These are phyloP conservation scores for Hypoxylon sp. DNA, from an alignment of 2,329 filamentous ascomycete genomes.

Conservation along the genomic window DNA sequence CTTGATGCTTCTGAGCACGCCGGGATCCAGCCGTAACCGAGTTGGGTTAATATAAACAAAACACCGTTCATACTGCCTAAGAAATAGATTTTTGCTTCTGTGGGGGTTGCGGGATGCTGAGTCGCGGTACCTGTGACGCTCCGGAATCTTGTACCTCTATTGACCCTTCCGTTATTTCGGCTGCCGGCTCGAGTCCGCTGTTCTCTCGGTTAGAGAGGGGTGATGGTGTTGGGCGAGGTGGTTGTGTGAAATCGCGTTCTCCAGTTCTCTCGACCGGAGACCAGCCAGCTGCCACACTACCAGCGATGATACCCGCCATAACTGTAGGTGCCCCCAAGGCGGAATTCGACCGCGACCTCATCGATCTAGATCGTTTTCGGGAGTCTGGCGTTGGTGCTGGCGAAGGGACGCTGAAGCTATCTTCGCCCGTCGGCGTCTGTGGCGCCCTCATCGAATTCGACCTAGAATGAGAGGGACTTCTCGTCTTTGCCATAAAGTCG, in stretches of 20 bases:
- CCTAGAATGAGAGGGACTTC: constrained; percentile 72
- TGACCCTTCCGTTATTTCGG: constrained; percentile 53
- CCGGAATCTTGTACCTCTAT: constrained; percentile 49
- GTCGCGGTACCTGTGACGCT: constrained; percentile 45
- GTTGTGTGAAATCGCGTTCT: constrained; percentile 53
- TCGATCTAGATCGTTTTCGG: constrained; percentile 74
- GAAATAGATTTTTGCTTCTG: constrained; percentile 50
- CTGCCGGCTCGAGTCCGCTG: constrained; percentile 41
- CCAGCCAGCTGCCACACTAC: constrained; percentile 81
- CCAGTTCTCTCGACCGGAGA: constrained; percentile 71
- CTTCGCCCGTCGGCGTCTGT: constrained; percentile 70
- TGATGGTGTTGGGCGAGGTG: constrained; percentile 50
- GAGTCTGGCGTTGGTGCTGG: constrained; percentile 68
- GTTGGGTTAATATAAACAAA: constrained; percentile 35
- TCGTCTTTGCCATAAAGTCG: constrained; percentile 70
- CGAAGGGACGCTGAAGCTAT: constrained; percentile 62
- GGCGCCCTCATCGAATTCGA: constrained; percentile 72
- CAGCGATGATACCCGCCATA: constrained; percentile 86
- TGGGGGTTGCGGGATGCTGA: constrained; percentile 50
- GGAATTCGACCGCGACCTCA: constrained; percentile 74
- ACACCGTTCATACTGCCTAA: constrained; percentile 48
- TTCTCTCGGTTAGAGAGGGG: constrained; percentile 49
- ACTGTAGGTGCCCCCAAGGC: constrained; percentile 80
- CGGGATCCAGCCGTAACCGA: constrained; percentile 15
- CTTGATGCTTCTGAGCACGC: constrained; percentile 10